A percentile compares a stretch with the other conserved stretches of the same genome.
Conservation (phyloP, 441 rosid species). For the Aleurites moluccanus region DNA sequence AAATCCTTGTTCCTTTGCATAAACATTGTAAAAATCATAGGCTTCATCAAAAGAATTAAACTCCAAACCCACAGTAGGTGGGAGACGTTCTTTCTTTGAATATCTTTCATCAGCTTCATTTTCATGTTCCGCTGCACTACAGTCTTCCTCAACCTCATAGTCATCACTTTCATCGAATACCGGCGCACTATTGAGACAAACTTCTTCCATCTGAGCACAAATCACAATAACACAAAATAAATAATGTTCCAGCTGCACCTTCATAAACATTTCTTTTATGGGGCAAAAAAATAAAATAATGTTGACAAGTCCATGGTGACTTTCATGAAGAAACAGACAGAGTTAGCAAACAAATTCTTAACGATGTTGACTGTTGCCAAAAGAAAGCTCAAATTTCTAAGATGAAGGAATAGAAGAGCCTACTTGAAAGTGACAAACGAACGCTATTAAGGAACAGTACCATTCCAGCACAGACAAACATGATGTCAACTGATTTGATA, state of each 20-base stretch:
- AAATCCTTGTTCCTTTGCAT: slow-evolving; percentile 55
- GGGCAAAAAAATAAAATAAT: background rate
- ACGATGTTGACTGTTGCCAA: background rate
- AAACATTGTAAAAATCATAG: slow-evolving; percentile 49
- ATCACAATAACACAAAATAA: slow-evolving; percentile 8
- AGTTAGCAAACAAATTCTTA: background rate
- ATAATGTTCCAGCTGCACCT: background rate
- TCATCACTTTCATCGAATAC: slow-evolving; percentile 45
- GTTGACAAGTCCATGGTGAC: background rate
- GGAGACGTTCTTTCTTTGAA: slow-evolving; percentile 30
- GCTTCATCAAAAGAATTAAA: slow-evolving; percentile 61
- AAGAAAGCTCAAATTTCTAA: slow-evolving; percentile 1
- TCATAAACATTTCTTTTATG: background rate
- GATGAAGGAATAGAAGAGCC: background rate
- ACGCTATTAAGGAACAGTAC: background rate
- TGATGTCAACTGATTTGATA: background rate
- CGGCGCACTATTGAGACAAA: slow-evolving; percentile 55
- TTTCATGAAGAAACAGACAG: background rate
- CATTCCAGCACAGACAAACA: background rate
- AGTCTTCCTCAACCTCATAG: slow-evolving; percentile 39
- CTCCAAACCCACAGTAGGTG: slow-evolving; percentile 59
- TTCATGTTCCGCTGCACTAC: slow-evolving; percentile 26
- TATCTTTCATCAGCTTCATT: slow-evolving; percentile 27
- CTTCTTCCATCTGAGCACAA: slow-evolving; percentile 51
- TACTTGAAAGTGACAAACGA: background rate